Evolutionary conservation across 345 rosid species (phyloP).

Genomic region (Jatropha curcas): DNA sequence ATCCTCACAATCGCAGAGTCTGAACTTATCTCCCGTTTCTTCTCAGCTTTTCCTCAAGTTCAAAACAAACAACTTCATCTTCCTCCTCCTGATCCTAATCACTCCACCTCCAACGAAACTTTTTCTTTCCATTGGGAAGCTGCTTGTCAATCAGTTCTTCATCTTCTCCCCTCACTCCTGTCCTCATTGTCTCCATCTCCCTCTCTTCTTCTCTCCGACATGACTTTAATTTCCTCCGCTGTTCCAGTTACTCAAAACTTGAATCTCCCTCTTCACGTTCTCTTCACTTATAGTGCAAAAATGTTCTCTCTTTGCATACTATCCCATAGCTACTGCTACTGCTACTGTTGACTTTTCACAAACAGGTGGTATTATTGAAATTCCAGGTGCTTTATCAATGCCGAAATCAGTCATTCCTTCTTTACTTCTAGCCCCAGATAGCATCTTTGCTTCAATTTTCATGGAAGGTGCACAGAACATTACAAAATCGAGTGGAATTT

Average conservation of each 20-base stretch:
- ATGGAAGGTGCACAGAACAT: conserved; percentile 2
- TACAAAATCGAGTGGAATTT: conserved; percentile 25
- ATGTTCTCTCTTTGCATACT: conserved; percentile 26
- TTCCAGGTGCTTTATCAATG: conserved; percentile 37
- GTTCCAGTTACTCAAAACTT: conserved; percentile 24
- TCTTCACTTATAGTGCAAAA: conserved; percentile 32
- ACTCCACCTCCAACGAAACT: conserved; percentile 29
- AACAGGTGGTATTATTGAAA: conserved; percentile 16
- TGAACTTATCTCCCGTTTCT: conserved; percentile 30
- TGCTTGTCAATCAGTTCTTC: conserved; percentile 38
- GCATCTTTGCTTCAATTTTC: conserved; percentile 20
- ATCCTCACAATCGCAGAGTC: conserved; percentile 43
- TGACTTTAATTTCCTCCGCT: conserved; percentile 19
- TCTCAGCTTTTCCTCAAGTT: conserved; percentile 30
- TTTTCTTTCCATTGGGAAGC: conserved; percentile 37
- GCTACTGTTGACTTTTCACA: conserved; percentile 13
- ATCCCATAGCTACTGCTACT: conserved; percentile 5
- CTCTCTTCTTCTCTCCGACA: conserved; percentile 35
- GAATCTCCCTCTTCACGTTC: conserved; percentile 27
- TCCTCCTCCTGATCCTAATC: conserved; percentile 16
- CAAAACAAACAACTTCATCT: conserved; percentile 24
- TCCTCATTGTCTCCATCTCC: conserved; percentile 25
- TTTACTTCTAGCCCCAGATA: conserved; percentile 7
- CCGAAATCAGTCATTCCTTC: conserved; percentile 39
- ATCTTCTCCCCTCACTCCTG: conserved; percentile 34